These are phyloP conservation scores for Linderina pennispora DNA, from an alignment of 192 early-diverging fungal species.

Conservation along the genomic window DNA sequence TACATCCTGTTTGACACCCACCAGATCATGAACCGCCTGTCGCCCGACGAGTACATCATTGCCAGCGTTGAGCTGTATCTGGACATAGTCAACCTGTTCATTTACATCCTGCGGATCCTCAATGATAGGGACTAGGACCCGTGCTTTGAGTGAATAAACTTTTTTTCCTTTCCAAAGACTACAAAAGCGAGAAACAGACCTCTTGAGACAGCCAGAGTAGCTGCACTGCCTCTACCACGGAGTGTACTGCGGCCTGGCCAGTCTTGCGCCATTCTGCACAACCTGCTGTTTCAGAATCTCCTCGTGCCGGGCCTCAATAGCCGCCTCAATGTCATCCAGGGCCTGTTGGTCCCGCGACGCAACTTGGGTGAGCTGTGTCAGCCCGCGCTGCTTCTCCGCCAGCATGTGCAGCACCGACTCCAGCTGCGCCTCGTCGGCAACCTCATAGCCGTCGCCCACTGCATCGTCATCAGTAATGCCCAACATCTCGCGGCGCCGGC, in stretches of 20 bases:
- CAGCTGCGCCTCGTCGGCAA: slow-evolving; percentile 53
- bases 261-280: slow-evolving; percentile 26
- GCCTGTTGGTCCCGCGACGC: slow-evolving; percentile 56
- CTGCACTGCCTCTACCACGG: slow-evolving; percentile 31
- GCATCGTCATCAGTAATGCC: slow-evolving; percentile 14
- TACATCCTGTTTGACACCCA: slow-evolving; percentile 77
- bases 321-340: slow-evolving; percentile 31
- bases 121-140: slow-evolving; percentile 36
- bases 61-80: slow-evolving; percentile 63
- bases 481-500: slow-evolving; percentile 24
- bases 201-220: background rate
- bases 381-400: slow-evolving; percentile 58
- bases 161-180: background rate
- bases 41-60: slow-evolving; percentile 68
- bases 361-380: slow-evolving; percentile 60
- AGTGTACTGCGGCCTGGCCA: slow-evolving; percentile 18
- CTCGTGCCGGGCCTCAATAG: slow-evolving; percentile 30
- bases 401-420: slow-evolving; percentile 52
- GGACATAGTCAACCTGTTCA: slow-evolving; percentile 73
- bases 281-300: slow-evolving; percentile 40
- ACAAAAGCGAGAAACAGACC: no score
- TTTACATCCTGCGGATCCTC: slow-evolving; percentile 61
- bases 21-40: slow-evolving; percentile 58
- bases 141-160: no score
- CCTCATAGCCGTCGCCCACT: slow-evolving; percentile 46